Evolutionary conservation across 1,284 basidiomycete genomes (phyloP), one percentile per base, ranked within the genome.

Genomic region (Spongispora temasekensis): DNA sequence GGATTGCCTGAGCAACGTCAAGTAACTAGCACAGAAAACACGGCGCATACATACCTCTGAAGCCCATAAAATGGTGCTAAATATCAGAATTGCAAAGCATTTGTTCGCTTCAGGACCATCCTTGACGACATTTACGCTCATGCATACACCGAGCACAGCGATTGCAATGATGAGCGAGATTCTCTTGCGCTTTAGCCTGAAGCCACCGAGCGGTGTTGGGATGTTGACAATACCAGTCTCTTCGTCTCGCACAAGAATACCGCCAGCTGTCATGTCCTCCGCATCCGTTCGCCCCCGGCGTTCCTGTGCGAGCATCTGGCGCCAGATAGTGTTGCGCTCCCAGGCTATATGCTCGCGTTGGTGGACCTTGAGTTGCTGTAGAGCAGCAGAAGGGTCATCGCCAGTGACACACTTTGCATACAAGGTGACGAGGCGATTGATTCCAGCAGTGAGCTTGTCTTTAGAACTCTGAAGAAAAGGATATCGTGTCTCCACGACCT

Each of bases 261-360:
- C 81, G 35, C 79, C 82, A n/a, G 81, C 75, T 21, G 76, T 76
- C 53, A 76, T 74, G 2, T 80, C 75, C 44, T 76, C 76, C 21
- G 75, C 76, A 30, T 79, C 79, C 4, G 70, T 71, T 48, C 84
- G 83, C 4, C 89, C 90, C 12, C 87, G 83, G 53, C 95, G 86
- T 69, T 95, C 93, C 34, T 89, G 88, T 15, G 90, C 90, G 67
- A 99, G 95, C 97, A 99, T 98, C 75, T 97, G 93, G 30, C 96
- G 84, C 97, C 97, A 99, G 5, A 99, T 93, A 0, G 94, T 97
- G 70, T 97, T 94, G 51, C 94, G 86, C 71, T 97, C 94, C 93
- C 94, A 96, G 2, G 94, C 95, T 62, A 96, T 91, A 70, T 94
- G 90, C 79, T 99, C 97, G 31, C 96, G 88, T 59, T 98, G 88